Evolutionary conservation across 2,329 filamentous ascomycete species (phyloP).

Genomic region (Cucurbitaria berberidis): DNA sequence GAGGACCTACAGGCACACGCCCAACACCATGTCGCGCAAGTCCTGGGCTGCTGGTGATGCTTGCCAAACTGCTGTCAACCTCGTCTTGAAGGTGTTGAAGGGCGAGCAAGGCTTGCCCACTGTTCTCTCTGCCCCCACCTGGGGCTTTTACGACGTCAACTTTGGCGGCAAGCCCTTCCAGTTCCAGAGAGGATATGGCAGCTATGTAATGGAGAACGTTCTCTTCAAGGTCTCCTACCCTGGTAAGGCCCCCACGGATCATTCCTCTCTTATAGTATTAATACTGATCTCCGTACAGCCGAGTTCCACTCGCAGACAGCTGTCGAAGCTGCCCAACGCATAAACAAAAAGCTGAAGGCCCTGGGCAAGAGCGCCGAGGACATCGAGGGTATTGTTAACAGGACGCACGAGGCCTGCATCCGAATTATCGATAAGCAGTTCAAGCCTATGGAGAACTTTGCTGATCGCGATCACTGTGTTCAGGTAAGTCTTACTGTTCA

Average conservation of each 20-base stretch:
- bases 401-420: slow-evolving; percentile 97
- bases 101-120: slow-evolving; percentile 92
- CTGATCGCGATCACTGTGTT: slow-evolving; percentile 98
- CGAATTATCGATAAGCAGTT: slow-evolving; percentile 99
- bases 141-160: slow-evolving; percentile 98
- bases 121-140: slow-evolving; percentile 87
- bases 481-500: slow-evolving; percentile 60
- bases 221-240: slow-evolving; percentile 99
- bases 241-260: slow-evolving; percentile 60
- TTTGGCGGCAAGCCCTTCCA: slow-evolving; percentile 92
- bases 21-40: slow-evolving; percentile 99
- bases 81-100: slow-evolving; percentile 87
- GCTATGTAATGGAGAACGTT: slow-evolving; percentile 99
- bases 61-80: slow-evolving; percentile 92
- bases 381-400: slow-evolving; percentile 87
- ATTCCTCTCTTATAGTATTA: neutral
- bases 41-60: slow-evolving; percentile 99
- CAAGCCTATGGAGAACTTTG: slow-evolving; percentile 99
- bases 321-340: slow-evolving; percentile 89
- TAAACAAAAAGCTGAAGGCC: slow-evolving; percentile 80
- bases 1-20: slow-evolving; percentile 95
- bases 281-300: slow-evolving; percentile 55
- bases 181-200: slow-evolving; percentile 95
- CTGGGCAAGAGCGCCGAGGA: slow-evolving; percentile 91
- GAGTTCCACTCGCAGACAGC: slow-evolving; percentile 99